Percentiles rank a stretch among this genome's conserved stretches.
Evolutionary conservation across 2,329 filamentous ascomycete genomes (phyloP).

Genomic region (Biscogniauxia mediterranea): DNA sequence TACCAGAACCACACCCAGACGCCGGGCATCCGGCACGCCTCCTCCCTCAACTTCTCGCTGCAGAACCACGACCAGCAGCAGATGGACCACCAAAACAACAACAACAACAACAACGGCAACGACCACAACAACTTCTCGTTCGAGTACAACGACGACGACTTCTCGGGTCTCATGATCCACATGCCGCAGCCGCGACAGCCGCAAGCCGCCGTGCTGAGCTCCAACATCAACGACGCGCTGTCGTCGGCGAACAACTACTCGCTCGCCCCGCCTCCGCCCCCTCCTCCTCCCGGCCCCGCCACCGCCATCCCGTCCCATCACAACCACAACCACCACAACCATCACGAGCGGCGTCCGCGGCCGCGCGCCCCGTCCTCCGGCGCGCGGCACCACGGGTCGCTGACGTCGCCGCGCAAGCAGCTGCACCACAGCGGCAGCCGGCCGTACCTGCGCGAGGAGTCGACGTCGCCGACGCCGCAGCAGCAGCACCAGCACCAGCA

Average conservation of each 20-base stretch:
- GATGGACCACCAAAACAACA: neutral
- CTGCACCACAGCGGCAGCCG: slow-evolving; percentile 33
- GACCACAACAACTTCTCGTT: slow-evolving; percentile 41
- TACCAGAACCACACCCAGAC: neutral
- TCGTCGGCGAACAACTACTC: neutral
- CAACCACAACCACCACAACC: slow-evolving; percentile 18
- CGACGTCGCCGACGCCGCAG: slow-evolving; percentile 40
- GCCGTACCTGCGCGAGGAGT: slow-evolving; percentile 26
- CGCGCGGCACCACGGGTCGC: slow-evolving; percentile 44
- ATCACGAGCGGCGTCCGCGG: slow-evolving; percentile 42
- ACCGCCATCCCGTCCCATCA: slow-evolving; percentile 1
- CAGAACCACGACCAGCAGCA: neutral
- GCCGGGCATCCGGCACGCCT: neutral
- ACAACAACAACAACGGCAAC: slow-evolving; percentile 30
- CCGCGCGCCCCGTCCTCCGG: slow-evolving; percentile 55
- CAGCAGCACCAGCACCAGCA: slow-evolving; percentile 15
- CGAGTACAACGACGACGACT: slow-evolving; percentile 34
- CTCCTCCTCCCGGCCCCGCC: neutral
- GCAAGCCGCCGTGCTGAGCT: slow-evolving; percentile 37
- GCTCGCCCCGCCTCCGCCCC: slow-evolving; percentile 14
- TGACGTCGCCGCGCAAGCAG: slow-evolving; percentile 45
- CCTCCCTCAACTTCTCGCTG: slow-evolving; percentile 1
- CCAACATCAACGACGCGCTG: slow-evolving; percentile 24
- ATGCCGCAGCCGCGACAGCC: slow-evolving; percentile 48
- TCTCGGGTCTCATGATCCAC: slow-evolving; percentile 52